Percentiles rank a stretch among this genome's conserved stretches.
Evolutionary conservation across 345 rosid species (phyloP).

Genomic region (Streptanthus diversifolius): DNA sequence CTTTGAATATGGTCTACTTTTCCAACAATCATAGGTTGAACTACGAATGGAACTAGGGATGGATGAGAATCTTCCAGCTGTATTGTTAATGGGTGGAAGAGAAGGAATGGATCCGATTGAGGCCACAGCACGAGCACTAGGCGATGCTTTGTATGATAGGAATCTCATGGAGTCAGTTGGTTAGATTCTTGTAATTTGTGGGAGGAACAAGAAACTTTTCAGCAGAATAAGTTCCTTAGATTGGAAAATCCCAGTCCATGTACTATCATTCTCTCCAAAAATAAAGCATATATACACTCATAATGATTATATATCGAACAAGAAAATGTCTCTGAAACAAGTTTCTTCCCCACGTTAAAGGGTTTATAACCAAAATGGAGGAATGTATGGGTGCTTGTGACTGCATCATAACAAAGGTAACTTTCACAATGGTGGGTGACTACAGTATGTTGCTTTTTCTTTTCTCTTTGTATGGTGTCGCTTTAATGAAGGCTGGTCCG

Average conservation of each 20-base stretch:
- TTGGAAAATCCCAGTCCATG: constrained; percentile 95
- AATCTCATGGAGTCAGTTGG: constrained; percentile 68
- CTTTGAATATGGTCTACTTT: neutral
- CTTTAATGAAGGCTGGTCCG: constrained; percentile 80
- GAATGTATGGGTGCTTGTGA: constrained; percentile 99
- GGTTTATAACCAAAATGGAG: constrained; percentile 94
- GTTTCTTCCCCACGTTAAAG: constrained; percentile 60
- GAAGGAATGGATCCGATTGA: constrained; percentile 99
- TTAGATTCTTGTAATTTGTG: constrained; percentile 86
- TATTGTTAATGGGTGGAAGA: constrained; percentile 97
- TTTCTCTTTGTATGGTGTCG: neutral
- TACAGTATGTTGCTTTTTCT: neutral
- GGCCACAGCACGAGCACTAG: constrained; percentile 86
- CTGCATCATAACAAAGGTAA: constrained; percentile 96
- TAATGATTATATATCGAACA: neutral
- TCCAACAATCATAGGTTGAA: constrained; percentile 44
- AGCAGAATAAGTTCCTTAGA: constrained; percentile 58
- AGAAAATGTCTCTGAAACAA: neutral
- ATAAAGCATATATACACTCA: neutral
- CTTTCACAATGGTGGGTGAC: neutral
- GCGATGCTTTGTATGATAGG: constrained; percentile 74
- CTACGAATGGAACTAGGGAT: constrained; percentile 78
- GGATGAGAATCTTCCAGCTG: constrained; percentile 95
- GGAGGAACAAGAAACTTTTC: constrained; percentile 77
- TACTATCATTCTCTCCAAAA: constrained; percentile 7